Conservation (phyloP, 2,329 filamentous ascomycete genomes). For the Cyphellophora attinorum region DNA sequence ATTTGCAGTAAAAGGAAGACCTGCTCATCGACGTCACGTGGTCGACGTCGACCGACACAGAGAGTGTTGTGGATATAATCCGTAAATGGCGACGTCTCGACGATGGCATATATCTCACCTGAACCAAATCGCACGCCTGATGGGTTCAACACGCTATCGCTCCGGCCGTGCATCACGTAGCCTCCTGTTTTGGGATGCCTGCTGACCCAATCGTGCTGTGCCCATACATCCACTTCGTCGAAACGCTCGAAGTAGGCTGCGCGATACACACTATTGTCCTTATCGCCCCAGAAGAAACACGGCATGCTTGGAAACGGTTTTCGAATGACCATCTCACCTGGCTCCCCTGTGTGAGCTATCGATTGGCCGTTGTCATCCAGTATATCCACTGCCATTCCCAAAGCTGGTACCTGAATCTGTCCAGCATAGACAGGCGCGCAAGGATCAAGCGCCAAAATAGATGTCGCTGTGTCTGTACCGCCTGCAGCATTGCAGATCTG, state of each 20-base stretch:
- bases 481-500: too few species aligned
- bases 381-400: conserved; percentile 31
- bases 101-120: conserved; percentile 79
- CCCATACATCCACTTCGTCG: conserved; percentile 24
- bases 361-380: conserved; percentile 6
- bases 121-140: conserved; percentile 82
- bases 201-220: conserved; percentile 54
- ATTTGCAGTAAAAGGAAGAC: conserved; percentile 11
- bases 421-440: conserved; percentile 55
- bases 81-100: conserved; percentile 3
- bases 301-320: conserved; percentile 39
- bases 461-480: too few species aligned
- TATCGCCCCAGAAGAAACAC: conserved; percentile 36
- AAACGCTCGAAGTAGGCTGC: conserved; percentile 36
- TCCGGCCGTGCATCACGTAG: conserved; percentile 21
- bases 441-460: too few species aligned
- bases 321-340: conserved; percentile 37
- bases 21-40: conserved; percentile 5
- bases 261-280: conserved; percentile 30
- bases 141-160: conserved; percentile 51
- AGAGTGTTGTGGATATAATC: conserved; percentile 2
- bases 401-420: conserved; percentile 43
- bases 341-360: conserved; percentile 20
- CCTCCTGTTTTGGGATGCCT: conserved; percentile 5
- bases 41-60: conserved; percentile 7